A percentile compares a stretch with the other conserved stretches of the same genome.
phyloP scores from a whole-genome alignment of 257 asterid genomes.

The Mitragyna speciosa region DNA sequence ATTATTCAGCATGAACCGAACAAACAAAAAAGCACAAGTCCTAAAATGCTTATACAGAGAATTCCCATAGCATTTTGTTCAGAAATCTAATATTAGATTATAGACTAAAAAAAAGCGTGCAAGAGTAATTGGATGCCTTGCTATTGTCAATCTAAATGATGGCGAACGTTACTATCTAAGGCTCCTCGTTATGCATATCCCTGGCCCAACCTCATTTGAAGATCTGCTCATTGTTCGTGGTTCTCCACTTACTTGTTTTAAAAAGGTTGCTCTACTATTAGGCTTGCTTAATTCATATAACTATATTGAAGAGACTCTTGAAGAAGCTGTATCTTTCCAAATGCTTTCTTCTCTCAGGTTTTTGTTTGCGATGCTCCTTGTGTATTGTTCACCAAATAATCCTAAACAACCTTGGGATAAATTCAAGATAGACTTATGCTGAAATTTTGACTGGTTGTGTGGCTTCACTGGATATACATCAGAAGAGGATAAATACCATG shows the following conservation, averaged over 20 bases:
- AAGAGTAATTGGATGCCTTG: neutral
- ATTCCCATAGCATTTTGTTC: neutral
- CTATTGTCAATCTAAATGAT: neutral
- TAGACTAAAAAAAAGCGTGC: no score
- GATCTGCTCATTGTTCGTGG: no score
- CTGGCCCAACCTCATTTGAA: neutral
- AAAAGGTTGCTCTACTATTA: neutral
- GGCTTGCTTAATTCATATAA: neutral
- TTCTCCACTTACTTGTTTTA: neutral
- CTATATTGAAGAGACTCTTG: neutral
- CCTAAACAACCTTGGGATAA: neutral
- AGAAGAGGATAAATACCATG: rapidly evolving
- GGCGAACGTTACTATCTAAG: neutral
- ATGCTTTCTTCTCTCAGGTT: neutral
- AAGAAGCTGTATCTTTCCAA: neutral
- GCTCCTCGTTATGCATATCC: rapidly evolving
- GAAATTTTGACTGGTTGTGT: neutral
- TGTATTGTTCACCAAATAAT: neutral
- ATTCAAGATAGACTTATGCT: neutral
- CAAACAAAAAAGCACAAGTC: rapidly evolving
- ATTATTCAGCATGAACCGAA: neutral
- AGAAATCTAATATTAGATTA: neutral
- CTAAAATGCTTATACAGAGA: neutral
- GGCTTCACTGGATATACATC: rapidly evolving
- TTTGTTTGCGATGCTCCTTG: neutral